Percentiles rank a stretch among this genome's conserved stretches.
phyloP scores from a whole-genome alignment of 352 stramenopile genomes.

The Pythium sp. region DNA sequence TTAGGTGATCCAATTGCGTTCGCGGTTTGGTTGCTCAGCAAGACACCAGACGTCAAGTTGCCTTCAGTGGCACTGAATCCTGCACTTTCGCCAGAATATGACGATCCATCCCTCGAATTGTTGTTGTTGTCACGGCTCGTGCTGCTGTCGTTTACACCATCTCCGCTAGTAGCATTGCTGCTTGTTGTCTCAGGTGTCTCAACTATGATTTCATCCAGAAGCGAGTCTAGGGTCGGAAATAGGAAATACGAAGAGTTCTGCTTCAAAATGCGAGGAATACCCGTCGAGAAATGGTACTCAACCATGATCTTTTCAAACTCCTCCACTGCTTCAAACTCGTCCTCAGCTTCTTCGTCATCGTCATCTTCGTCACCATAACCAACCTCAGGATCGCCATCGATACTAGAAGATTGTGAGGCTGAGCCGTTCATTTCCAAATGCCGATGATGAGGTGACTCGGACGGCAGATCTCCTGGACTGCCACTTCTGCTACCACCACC shows the following conservation, averaged over 20 bases:
- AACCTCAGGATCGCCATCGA: background rate
- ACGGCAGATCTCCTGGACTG: background rate
- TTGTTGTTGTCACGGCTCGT: background rate
- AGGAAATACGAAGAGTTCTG: slow-evolving; percentile 24
- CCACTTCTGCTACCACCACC: too few species aligned
- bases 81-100: background rate
- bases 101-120: background rate
- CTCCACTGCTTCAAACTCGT: slow-evolving; percentile 27
- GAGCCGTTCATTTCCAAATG: background rate
- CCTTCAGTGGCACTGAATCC: background rate
- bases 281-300: slow-evolving; percentile 57
- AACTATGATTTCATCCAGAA: slow-evolving; percentile 18
- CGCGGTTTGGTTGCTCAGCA: background rate
- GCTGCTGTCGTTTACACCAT: background rate
- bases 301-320: slow-evolving; percentile 30
- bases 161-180: background rate
- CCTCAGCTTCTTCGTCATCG: background rate
- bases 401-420: slow-evolving; percentile 5
- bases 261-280: slow-evolving; percentile 39
- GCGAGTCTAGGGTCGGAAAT: slow-evolving; percentile 34
- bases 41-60: background rate
- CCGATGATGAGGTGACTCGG: background rate
- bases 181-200: background rate
- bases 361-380: slow-evolving; percentile 3
- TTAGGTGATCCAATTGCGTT: background rate